Base-by-base conservation (phyloP, 495 filamentous ascomycete genomes). In the Aspergillus leporis region DNA sequence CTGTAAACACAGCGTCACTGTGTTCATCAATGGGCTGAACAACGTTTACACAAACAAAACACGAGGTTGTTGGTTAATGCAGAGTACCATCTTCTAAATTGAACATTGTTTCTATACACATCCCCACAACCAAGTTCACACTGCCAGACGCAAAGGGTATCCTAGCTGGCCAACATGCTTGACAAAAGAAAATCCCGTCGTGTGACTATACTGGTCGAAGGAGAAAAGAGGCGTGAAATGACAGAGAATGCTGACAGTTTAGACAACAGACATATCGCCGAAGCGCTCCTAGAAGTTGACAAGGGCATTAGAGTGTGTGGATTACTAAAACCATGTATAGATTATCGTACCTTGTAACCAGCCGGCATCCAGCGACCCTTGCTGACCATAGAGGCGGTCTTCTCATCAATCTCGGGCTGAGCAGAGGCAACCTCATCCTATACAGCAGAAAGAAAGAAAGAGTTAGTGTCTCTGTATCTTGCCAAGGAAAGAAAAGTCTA, bases 291-390 rank as follows among this genome's bases (percentile, higher is more conserved):
- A 65, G 50, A 66, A 25, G 32, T 40, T 16, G 43, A 53, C 40
- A 58, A 16, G 56, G 21, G 43, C 23, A 36, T 46, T 30, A 28
- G 25, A 8, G 46, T 31, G 10, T 21, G 31, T 13, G 0, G 13
- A 38, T 31, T 5, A 0, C 1, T 43, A 9, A 1, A 18, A 30
- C 4, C 21, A 13, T 10, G 21, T 43, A 18, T 4, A 19, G 16
- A 25, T 18, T 0, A 23, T 25, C 85, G 60, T 77, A 91, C 93
- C 91, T 96, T 97, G 88, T 99, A 99, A 71, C 95, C 95, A 50
- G 95, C 91, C 66, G 94, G 91, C 78, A 85, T 81, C 95, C 95
- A 99, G 82, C 92, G 90, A 77, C 93, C 93, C 85, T 93, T 98
- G 73, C 89, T 90, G 51, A 98, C 92, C 72, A 98, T 83, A 78